phyloP scores from a whole-genome alignment of 495 filamentous ascomycete genomes.

The Hypoxylon crocopeplum region DNA sequence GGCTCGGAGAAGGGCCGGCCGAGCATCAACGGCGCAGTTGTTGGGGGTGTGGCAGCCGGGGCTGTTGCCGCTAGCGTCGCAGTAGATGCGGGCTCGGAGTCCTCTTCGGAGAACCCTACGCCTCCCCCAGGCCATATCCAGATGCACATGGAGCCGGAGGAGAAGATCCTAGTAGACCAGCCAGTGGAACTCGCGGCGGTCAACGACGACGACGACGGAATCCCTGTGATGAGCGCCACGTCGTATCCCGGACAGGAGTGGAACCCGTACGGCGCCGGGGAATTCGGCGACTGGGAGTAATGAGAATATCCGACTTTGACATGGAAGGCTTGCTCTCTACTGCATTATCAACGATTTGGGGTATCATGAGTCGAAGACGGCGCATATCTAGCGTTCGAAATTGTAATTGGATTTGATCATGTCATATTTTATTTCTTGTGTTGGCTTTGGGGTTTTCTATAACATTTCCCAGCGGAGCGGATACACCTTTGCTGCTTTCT shows the following conservation, averaged over 20 bases:
- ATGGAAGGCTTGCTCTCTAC: too few relatives aligned
- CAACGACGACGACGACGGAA: conserved; percentile 56
- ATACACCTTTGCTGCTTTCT: too few relatives aligned
- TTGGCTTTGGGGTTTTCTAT: too few relatives aligned
- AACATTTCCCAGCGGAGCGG: too few relatives aligned
- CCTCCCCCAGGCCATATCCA: conserved; percentile 38
- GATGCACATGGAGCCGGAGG: conserved; percentile 47
- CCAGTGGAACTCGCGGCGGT: conserved; percentile 35
- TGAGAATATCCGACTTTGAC: too few relatives aligned
- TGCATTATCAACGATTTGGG: too few relatives aligned
- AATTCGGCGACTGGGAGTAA: conserved; percentile 41
- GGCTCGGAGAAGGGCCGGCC: conserved; percentile 24
- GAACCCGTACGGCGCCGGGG: conserved; percentile 63
- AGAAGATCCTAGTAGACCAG: conserved; percentile 58
- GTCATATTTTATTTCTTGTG: too few relatives aligned
- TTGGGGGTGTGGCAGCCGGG: background rate
- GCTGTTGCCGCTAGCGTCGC: background rate
- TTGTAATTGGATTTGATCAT: too few relatives aligned
- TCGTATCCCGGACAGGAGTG: conserved; percentile 86
- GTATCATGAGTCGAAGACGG: too few relatives aligned
- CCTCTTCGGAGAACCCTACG: conserved; percentile 28
- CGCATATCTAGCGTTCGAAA: too few relatives aligned
- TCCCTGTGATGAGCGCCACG: conserved; percentile 76
- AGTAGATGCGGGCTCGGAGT: conserved; percentile 3
- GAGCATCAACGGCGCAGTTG: background rate